Evolutionary conservation across 2,329 filamentous ascomycete species (phyloP).

Genomic region (Phyllosticta citriasiana): DNA sequence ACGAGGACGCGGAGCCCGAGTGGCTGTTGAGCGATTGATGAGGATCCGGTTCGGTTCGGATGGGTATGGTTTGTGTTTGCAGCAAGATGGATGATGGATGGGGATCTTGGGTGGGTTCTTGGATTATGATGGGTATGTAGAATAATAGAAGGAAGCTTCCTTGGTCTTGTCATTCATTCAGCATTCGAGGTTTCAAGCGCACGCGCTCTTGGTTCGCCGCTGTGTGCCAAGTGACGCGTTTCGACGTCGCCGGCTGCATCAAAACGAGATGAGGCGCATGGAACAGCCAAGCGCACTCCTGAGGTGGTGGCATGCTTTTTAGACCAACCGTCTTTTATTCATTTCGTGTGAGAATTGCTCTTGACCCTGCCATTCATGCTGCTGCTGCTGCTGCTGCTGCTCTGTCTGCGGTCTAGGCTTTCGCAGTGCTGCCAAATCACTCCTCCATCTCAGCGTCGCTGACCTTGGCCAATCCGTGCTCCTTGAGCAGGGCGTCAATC

Average conservation of each 20-base stretch:
- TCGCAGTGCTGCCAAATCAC: slow-evolving; percentile 11
- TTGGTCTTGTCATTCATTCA: too few species aligned
- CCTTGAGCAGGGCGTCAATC: slow-evolving; percentile 86
- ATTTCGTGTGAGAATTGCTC: neutral
- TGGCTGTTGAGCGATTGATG: slow-evolving; percentile 36
- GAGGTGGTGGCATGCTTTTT: neutral
- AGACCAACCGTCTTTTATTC: neutral
- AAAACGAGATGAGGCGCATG: neutral
- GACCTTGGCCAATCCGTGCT: slow-evolving; percentile 81
- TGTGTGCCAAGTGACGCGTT: neutral
- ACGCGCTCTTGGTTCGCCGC: neutral
- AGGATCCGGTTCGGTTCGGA: too few species aligned
- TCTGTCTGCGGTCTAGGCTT: slow-evolving; percentile 14
- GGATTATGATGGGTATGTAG: neutral
- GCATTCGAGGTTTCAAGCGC: too few species aligned
- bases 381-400: neutral
- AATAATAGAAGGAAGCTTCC: too few species aligned
- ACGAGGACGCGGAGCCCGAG: slow-evolving; percentile 55
- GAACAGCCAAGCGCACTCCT: neutral
- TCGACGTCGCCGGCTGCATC: slow-evolving; percentile 1
- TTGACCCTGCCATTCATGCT: neutral
- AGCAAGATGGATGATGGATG: too few species aligned
- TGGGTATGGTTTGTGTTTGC: too few species aligned
- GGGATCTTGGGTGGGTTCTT: neutral
- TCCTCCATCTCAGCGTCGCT: slow-evolving; percentile 24